phyloP scores from a whole-genome alignment of 2,329 filamentous ascomycete species.

The Fusarium poae region DNA sequence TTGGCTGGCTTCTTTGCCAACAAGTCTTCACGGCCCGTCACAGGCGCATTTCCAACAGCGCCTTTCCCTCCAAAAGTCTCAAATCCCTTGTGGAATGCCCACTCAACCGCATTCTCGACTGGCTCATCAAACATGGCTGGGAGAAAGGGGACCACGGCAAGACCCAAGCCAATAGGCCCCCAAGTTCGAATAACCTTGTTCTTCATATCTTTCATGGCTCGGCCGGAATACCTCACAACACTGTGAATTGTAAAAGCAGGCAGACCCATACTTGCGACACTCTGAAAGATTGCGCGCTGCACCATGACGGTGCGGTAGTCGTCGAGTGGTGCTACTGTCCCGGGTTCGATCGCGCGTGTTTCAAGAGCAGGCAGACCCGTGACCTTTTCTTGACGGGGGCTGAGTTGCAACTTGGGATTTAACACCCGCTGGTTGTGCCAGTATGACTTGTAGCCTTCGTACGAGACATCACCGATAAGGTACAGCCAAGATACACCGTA shows the following conservation, averaged over 20 bases:
- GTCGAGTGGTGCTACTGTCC: slow-evolving; percentile 76
- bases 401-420: slow-evolving; percentile 73
- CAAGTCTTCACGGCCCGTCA: slow-evolving; percentile 63
- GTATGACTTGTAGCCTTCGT: slow-evolving; percentile 97
- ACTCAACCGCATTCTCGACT: slow-evolving; percentile 92
- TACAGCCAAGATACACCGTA: slow-evolving; percentile 96
- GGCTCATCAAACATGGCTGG: slow-evolving; percentile 91
- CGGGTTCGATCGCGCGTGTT: slow-evolving; percentile 52
- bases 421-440: slow-evolving; percentile 83
- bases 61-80: slow-evolving; percentile 74
- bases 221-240: slow-evolving; percentile 89
- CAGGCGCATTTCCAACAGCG: slow-evolving; percentile 67
- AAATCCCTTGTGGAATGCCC: slow-evolving; percentile 87
- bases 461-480: slow-evolving; percentile 86
- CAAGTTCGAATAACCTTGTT: slow-evolving; percentile 82
- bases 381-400: slow-evolving; percentile 62
- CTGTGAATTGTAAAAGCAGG: slow-evolving; percentile 95
- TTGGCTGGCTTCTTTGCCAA: slow-evolving; percentile 58
- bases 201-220: slow-evolving; percentile 85
- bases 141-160: slow-evolving; percentile 83
- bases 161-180: slow-evolving; percentile 88
- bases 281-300: slow-evolving; percentile 91
- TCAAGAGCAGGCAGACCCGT: slow-evolving; percentile 59
- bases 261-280: slow-evolving; percentile 90
- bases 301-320: slow-evolving; percentile 93